These are phyloP conservation scores for Trypanosoma cruzi DNA, from an alignment of 208 protist species.

Conservation along the genomic window DNA sequence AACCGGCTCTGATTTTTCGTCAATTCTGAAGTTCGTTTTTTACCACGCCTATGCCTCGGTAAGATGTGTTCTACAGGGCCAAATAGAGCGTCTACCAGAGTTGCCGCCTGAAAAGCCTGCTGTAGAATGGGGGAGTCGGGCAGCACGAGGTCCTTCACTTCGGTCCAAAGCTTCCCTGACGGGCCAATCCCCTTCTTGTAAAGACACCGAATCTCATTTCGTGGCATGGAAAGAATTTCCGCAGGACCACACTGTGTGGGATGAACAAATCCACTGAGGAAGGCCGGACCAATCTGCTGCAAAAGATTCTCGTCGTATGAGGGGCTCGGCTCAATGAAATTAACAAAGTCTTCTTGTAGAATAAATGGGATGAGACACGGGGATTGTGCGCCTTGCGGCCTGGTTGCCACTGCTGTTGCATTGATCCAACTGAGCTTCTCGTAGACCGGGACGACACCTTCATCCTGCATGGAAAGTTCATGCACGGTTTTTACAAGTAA, in stretches of 20 bases:
- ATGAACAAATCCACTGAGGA: slow-evolving; percentile 14
- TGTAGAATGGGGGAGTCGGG: slow-evolving; percentile 3
- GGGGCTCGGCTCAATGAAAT: slow-evolving; percentile 8
- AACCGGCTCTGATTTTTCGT: slow-evolving; percentile 3
- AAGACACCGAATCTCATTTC: slow-evolving; percentile 21
- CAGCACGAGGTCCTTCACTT: neutral
- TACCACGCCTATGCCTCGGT: neutral
- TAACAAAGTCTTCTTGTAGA: slow-evolving; percentile 29
- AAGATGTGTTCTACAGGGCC: neutral
- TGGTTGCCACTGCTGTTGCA: slow-evolving; percentile 10
- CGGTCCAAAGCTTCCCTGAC: slow-evolving; percentile 1
- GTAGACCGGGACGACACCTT: slow-evolving; percentile 16
- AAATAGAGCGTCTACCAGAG: slow-evolving; percentile 10
- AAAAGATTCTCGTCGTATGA: slow-evolving; percentile 27
- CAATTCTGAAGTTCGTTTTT: neutral
- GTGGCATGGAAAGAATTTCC: slow-evolving; percentile 23
- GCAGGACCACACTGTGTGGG: slow-evolving; percentile 16
- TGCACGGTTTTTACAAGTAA: slow-evolving; percentile 21
- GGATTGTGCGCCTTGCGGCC: neutral
- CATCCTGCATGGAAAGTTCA: slow-evolving; percentile 25
- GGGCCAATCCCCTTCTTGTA: neutral
- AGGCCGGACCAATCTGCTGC: slow-evolving; percentile 12
- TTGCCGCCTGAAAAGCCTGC: slow-evolving; percentile 1
- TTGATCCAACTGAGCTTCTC: slow-evolving; percentile 30
- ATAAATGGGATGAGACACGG: slow-evolving; percentile 23